Conservation (phyloP, 257 asterid genomes). For the Perilla frutescens region DNA sequence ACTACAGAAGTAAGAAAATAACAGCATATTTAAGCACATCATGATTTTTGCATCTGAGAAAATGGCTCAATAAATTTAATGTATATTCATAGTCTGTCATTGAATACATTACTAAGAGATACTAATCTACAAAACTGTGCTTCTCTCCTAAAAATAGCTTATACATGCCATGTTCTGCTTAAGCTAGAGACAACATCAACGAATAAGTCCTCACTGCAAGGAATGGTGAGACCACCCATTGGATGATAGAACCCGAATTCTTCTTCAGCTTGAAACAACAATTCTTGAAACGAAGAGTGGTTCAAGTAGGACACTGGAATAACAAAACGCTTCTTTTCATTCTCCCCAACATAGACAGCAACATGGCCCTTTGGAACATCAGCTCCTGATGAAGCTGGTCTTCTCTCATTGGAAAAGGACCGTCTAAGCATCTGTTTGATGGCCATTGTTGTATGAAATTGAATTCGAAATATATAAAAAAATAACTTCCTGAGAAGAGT, state of each 20-base stretch:
- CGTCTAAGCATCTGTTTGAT: conserved; percentile 8
- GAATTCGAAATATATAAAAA: not conserved
- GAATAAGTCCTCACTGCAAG: conserved; percentile 41
- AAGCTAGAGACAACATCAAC: conserved; percentile 18
- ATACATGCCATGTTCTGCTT: conserved; percentile 6
- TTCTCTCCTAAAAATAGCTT: not conserved
- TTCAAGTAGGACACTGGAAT: conserved; percentile 19
- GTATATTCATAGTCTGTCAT: not conserved
- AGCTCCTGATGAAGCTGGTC: not conserved
- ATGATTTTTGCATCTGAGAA: too few relatives aligned
- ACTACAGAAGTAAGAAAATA: too few relatives aligned
- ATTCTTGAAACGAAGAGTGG: not conserved
- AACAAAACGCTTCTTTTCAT: conserved; percentile 12
- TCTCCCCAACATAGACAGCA: conserved; percentile 3
- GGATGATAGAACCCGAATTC: conserved; percentile 22
- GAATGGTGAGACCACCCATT: conserved; percentile 35
- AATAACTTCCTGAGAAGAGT: not conserved
- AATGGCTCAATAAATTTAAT: too few relatives aligned
- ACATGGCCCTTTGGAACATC: conserved; percentile 13
- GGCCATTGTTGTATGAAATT: conserved; percentile 29
- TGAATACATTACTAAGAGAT: not conserved
- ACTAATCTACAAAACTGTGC: conserved; percentile 1
- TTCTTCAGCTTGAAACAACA: not conserved
- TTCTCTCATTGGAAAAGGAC: not conserved
- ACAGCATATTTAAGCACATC: too few relatives aligned